Evolutionary conservation across 1,284 basidiomycete genomes (phyloP).

Genomic region (Hemileia vastatrix): DNA sequence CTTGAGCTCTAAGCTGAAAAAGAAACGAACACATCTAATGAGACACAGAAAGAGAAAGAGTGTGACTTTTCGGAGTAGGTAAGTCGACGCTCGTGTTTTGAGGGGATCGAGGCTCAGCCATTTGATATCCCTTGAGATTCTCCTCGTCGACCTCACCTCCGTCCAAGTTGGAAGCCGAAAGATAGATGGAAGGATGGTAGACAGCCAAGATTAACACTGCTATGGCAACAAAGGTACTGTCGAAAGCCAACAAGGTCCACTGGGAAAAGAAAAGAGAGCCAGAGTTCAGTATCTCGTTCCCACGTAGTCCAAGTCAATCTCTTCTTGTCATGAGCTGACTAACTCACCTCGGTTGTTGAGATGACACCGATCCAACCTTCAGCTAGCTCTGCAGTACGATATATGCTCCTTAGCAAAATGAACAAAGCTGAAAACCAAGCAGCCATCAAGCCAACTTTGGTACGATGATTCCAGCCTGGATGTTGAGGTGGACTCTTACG

Average conservation of each 20-base stretch:
- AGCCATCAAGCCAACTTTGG: constrained; percentile 24
- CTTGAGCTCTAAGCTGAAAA: no score
- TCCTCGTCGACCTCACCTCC: no score
- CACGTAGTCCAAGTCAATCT: no score
- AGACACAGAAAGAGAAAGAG: no score
- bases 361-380: constrained; percentile 30
- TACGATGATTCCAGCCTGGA: constrained; percentile 12
- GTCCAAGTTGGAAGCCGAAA: not conserved
- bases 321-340: no score
- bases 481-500: not conserved
- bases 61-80: no score
- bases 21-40: no score
- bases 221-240: constrained; percentile 24
- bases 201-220: constrained; percentile 26
- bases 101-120: no score
- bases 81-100: no score
- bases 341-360: constrained; percentile 23
- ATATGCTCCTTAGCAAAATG: constrained; percentile 28
- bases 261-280: not conserved
- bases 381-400: constrained; percentile 30
- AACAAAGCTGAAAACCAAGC: constrained; percentile 25
- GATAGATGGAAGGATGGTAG: constrained; percentile 25
- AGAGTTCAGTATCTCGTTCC: no score
- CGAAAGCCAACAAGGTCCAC: constrained; percentile 29
- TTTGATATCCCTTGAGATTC: no score